These are phyloP conservation scores for Neospora caninum DNA, from an alignment of 169 alveolate genomes.

Conservation along the genomic window DNA sequence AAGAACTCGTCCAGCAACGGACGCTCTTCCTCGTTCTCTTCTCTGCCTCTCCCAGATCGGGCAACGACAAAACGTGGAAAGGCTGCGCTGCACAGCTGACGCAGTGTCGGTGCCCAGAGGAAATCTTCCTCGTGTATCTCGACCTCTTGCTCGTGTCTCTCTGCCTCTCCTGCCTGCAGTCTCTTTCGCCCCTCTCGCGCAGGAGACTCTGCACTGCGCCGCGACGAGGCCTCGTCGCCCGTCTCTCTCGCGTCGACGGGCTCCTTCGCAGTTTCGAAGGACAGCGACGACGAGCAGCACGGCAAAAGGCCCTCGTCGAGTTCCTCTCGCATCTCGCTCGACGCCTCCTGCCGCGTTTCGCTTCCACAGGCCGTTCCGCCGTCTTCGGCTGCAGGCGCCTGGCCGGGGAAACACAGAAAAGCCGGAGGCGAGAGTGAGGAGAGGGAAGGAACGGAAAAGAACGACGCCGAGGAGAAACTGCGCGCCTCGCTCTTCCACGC, in stretches of 20 bases:
- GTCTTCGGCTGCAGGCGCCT: no score
- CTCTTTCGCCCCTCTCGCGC: not conserved
- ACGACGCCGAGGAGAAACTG: not conserved
- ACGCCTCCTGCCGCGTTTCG: no score
- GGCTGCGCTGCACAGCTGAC: constrained; percentile 4
- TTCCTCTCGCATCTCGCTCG: no score
- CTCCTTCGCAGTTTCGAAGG: not conserved
- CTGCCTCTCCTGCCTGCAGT: not conserved
- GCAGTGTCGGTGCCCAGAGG: not conserved
- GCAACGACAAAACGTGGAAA: not conserved
- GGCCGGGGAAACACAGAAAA: no score
- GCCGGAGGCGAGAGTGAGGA: no score
- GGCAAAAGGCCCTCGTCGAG: no score
- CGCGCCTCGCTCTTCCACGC: not conserved
- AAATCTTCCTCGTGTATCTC: not conserved
- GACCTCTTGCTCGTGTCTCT: not conserved
- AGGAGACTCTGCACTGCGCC: not conserved
- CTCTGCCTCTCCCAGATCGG: not conserved
- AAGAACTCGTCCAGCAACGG: not conserved
- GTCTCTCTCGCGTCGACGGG: not conserved
- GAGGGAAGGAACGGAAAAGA: no score
- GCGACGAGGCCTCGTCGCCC: not conserved
- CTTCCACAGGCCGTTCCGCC: no score
- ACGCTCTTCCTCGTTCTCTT: not conserved
- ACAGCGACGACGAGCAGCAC: no score